Conservation (phyloP, 139 green algal genomes). For the Pseudopediastrum boryanum region DNA sequence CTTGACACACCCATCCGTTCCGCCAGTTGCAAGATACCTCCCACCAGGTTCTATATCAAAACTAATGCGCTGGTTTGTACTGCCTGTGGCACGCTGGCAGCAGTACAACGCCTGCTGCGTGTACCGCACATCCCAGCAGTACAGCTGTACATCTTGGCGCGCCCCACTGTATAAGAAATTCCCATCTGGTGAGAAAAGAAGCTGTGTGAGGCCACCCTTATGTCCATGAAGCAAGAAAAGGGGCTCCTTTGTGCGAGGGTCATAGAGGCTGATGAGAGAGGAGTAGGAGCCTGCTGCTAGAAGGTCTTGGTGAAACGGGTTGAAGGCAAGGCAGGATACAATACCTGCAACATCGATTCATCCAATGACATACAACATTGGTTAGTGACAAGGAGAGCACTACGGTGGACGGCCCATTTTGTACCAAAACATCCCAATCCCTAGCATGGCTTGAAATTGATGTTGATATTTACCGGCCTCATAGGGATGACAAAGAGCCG, state of each 20-base stretch:
- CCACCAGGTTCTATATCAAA: conserved; percentile 93
- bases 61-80: conserved; percentile 92
- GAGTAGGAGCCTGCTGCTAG: conserved; percentile 84
- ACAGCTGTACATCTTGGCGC: conserved; percentile 71
- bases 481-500: too few relatives aligned
- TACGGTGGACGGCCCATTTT: too few relatives aligned
- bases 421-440: too few relatives aligned
- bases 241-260: conserved; percentile 54
- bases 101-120: conserved; percentile 69
- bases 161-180: conserved; percentile 91
- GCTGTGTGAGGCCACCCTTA: conserved; percentile 76
- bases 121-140: conserved; percentile 90
- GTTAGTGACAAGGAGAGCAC: too few relatives aligned
- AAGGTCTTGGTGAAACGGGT: conserved; percentile 49
- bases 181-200: conserved; percentile 80
- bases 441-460: too few relatives aligned
- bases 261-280: conserved; percentile 67
- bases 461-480: too few relatives aligned
- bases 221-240: conserved; percentile 79
- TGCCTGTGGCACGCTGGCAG: conserved; percentile 55
- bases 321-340: conserved; percentile 82
- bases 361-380: too few relatives aligned
- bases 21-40: conserved; percentile 79
- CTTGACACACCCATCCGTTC: conserved; percentile 41
- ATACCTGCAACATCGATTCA: conserved; percentile 83